Base-by-base conservation (phyloP, 2,329 filamentous ascomycete genomes). In the Pseudogymnoascus verrucosus region DNA sequence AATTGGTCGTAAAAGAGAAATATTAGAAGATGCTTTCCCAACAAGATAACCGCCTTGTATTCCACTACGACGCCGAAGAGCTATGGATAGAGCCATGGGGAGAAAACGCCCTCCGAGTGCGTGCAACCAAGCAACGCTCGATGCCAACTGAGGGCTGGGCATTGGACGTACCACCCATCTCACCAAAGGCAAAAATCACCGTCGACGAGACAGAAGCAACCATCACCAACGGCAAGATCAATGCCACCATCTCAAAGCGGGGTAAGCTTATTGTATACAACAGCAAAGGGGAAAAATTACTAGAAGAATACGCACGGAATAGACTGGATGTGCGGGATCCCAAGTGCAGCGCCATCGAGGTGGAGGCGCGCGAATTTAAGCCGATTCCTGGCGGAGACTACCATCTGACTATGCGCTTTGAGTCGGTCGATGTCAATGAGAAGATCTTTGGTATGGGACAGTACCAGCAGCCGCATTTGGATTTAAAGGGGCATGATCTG, bases 381-480 rank as follows among this genome's bases (percentile, higher is more conserved):
- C 77, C 80, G 0, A 77, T 79, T 6, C 69, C 75, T 0, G 79
- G 79, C 3, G 75, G 75, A 4, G 78, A 82, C 63, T 87, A 83
- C 68, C 79, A 84, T 62, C 74, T 88, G 7, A 87, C 83, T 0
- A 76, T 80, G 67, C 78, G 86, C 0, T 79, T 88, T 62, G 85
- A 88, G 70, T 82, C 80, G 1, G 70, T 82, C 62, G 72, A 81
- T 62, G 73, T 75, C 0, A 75, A 81, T 16, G 86, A 89, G 71
- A 83, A 81, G 69, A 82, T 89, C n/a, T 89, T 80, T 68, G 86
- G 86, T 19, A 88, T 88, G 85, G 86, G 86, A 0, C 86, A 89
- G 72, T 88, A 89, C 65, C 86, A 89, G 68, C 85, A 89, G 67
- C 82, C 83, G 0, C 79, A 77, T 61, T 75, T 89, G n/a, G 79